Conservation (phyloP, 208 protist species). For the Leishmania turanica region DNA sequence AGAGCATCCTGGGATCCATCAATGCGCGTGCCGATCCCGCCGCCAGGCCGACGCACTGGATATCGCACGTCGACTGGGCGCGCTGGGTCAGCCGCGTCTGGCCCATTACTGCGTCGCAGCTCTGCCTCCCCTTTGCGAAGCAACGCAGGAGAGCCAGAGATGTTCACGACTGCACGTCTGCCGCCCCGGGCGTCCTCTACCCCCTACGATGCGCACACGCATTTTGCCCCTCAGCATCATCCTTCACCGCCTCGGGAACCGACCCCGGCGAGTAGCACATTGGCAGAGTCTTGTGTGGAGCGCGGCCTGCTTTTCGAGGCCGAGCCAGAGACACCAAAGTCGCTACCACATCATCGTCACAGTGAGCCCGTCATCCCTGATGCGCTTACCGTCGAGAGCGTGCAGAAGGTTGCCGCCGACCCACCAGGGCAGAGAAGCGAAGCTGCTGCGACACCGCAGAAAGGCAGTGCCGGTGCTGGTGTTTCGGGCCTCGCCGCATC, state of each 20-base stretch:
- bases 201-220: neutral
- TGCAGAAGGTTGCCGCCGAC: neutral
- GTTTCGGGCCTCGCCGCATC: neutral
- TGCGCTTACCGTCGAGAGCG: neutral
- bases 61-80: neutral
- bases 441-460: neutral
- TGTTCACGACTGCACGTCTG: neutral
- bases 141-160: neutral
- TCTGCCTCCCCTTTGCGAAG: no score
- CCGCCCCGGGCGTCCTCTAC: neutral
- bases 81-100: neutral
- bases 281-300: conserved; percentile 3
- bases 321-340: neutral
- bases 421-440: no score
- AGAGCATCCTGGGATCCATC: neutral
- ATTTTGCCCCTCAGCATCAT: neutral
- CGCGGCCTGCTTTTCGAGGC: conserved; percentile 24
- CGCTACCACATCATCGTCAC: no score
- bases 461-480: neutral
- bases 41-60: neutral
- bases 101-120: no score
- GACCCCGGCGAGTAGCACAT: neutral
- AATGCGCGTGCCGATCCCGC: conserved; percentile 10
- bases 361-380: neutral
- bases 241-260: neutral